Percentiles rank a stretch among this genome's conserved stretches.
These are phyloP conservation scores for Phytophthora brassicae DNA, from an alignment of 352 stramenopile species.

Conservation along the genomic window DNA sequence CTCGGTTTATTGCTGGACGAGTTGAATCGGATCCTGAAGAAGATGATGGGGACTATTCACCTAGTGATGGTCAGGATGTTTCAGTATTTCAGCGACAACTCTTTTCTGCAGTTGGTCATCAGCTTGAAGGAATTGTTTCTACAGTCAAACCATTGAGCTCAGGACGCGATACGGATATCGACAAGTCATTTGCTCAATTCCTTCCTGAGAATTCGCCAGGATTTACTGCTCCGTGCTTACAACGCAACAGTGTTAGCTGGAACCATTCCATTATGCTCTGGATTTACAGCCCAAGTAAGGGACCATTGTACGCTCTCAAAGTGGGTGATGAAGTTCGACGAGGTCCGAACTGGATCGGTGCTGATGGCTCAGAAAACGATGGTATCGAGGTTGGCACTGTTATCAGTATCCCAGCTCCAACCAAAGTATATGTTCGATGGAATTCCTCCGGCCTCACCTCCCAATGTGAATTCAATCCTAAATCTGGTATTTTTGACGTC, in stretches of 20 bases:
- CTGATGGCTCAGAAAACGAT: conserved; percentile 17
- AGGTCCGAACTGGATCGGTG: conserved; percentile 50
- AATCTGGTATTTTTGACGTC: conserved; percentile 49
- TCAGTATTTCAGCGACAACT: conserved; percentile 69
- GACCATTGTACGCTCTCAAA: conserved; percentile 58
- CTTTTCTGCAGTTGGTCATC: conserved; percentile 63
- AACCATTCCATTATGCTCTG: conserved; percentile 83
- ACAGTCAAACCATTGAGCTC: conserved; percentile 16
- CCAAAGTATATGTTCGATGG: conserved; percentile 59
- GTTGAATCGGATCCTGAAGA: conserved; percentile 17
- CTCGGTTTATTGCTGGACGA: conserved; percentile 57
- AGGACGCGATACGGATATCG: neutral
- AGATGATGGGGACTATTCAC: conserved; percentile 4
- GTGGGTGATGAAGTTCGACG: conserved; percentile 64
- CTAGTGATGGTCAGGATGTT: conserved; percentile 33
- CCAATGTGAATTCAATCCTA: conserved; percentile 60
- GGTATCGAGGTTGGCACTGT: conserved; percentile 43
- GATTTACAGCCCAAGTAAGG: conserved; percentile 53
- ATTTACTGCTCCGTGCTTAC: conserved; percentile 38
- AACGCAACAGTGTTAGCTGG: conserved; percentile 44
- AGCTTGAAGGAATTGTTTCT: conserved; percentile 57
- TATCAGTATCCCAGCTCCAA: conserved; percentile 42
- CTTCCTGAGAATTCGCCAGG: conserved; percentile 44
- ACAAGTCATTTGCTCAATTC: conserved; percentile 27
- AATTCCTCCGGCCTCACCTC: conserved; percentile 24